Conservation (phyloP, 2,329 filamentous ascomycete species). For the Ascochyta pisi region DNA sequence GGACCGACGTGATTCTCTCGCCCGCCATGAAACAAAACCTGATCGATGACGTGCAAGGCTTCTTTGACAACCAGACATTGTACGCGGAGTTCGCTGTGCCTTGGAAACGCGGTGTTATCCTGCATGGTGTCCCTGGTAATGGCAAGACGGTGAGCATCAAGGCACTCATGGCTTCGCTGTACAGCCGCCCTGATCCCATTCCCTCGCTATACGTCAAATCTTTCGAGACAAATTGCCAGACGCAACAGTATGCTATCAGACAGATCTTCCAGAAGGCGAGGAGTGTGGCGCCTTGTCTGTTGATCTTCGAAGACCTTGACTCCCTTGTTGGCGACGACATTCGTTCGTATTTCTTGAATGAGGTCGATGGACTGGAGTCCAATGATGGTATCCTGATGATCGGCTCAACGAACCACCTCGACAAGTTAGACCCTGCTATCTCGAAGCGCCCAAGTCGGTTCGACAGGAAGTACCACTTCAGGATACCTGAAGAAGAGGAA, state of each 20-base stretch:
- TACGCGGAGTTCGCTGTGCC: conserved; percentile 55
- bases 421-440: conserved; percentile 69
- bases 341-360: conserved; percentile 73
- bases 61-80: conserved; percentile 51
- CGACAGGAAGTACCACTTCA: conserved; percentile 55
- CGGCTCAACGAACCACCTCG: conserved; percentile 67
- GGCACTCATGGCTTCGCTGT: conserved; percentile 69
- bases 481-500: conserved; percentile 44
- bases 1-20: conserved; percentile 71
- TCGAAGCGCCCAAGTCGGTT: conserved; percentile 53
- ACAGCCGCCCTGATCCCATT: conserved; percentile 57
- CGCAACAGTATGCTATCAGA: conserved; percentile 58
- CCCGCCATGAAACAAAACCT: conserved; percentile 67
- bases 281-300: conserved; percentile 67
- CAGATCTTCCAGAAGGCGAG: conserved; percentile 59
- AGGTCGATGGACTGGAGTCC: conserved; percentile 70
- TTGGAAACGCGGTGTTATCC: conserved; percentile 57
- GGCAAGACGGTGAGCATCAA: conserved; percentile 75
- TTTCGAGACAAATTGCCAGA: conserved; percentile 54
- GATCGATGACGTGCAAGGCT: conserved; percentile 67
- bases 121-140: conserved; percentile 65
- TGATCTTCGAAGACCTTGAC: conserved; percentile 75
- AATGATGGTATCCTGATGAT: conserved; percentile 75
- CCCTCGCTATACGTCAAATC: conserved; percentile 63
- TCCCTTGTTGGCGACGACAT: conserved; percentile 65